Evolutionary conservation across 306 rosid species (phyloP).

Genomic region (Senna siamea): DNA sequence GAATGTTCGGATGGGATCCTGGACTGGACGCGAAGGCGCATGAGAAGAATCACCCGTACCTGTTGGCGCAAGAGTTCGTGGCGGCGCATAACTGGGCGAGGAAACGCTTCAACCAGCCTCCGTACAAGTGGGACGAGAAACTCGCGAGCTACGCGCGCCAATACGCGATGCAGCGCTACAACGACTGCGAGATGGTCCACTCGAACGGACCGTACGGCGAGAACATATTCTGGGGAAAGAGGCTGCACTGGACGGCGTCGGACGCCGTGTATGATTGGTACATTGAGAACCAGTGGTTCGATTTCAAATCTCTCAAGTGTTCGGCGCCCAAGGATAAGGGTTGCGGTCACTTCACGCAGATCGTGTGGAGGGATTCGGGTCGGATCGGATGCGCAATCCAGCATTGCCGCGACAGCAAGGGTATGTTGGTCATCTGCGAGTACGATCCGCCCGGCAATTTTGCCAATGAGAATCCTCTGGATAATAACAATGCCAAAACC

Average conservation of each 20-base stretch:
- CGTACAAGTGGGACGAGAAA: constrained; percentile 41
- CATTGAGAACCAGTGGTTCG: constrained; percentile 32
- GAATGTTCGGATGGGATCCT: constrained; percentile 28
- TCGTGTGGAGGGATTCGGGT: constrained; percentile 56
- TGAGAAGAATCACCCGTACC: neutral
- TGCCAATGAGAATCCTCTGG: constrained; percentile 47
- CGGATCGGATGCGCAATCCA: constrained; percentile 53
- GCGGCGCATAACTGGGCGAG: constrained; percentile 58
- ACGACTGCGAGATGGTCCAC: constrained; percentile 52
- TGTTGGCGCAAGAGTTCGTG: constrained; percentile 45
- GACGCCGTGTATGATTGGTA: constrained; percentile 57
- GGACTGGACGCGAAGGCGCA: neutral
- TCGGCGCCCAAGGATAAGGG: neutral
- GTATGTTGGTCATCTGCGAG: constrained; percentile 50
- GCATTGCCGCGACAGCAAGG: constrained; percentile 31
- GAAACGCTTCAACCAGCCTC: neutral
- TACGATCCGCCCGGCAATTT: constrained; percentile 68
- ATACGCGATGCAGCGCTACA: constrained; percentile 38
- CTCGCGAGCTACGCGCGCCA: constrained; percentile 49
- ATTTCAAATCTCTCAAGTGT: constrained; percentile 40
- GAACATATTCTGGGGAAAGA: constrained; percentile 62
- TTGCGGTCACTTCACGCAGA: constrained; percentile 75
- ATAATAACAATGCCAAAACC: neutral
- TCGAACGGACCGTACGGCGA: constrained; percentile 50
- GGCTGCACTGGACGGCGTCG: constrained; percentile 44